Base-by-base conservation (phyloP, 768 basidiomycete species). In the Hypsizygus marmoreus region DNA sequence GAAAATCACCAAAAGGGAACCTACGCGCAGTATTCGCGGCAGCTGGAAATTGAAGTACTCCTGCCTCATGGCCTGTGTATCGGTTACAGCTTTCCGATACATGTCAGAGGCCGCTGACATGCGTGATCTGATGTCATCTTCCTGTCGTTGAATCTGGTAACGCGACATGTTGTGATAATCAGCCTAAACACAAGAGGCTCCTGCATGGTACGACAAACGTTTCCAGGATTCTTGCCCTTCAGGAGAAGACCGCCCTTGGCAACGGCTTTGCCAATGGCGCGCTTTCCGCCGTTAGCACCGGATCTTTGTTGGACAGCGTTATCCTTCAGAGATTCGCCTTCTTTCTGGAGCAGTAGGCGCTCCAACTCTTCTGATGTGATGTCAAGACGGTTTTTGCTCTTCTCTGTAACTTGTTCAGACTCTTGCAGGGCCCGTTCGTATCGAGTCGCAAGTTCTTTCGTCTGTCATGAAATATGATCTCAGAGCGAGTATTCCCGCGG, bases 41-140 rank as follows among this genome's bases (percentile, higher is more conserved):
- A 97, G 71, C 59, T 97, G 95, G 60, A 95, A 89, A 64, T 97
- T 95, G 68, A 97, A 99, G 65, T 97, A 98, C 61, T 99, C 97
- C 65, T 97, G 95, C 50, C 95, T 79, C 71, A 91, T 83, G 4
- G 83, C 72, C 64, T 97, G 94, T 10, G 89, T 91, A 52, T 97
- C 93, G 11, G 80, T 81, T 23, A 97, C 86, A 2, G 91, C 85
- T 67, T 97, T 95, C 45, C 92, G 77, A 60, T 93, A 98, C 24
- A 83, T 80, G 62, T 97, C 95, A 19, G 91, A 92, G 8, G 89
- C 83, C 35, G 73, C 71, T 6, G 91, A 93, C 76, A 98, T 84
- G 54, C 95, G 77, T 23, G 80, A 72, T 45, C 97, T 76, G 39
- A 95, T 83, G 62, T 98, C 97, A 56, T 98, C 97, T 65, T 97